Base-by-base conservation (phyloP, 129 eudicot species). In the Helichrysum umbraculigerum region DNA sequence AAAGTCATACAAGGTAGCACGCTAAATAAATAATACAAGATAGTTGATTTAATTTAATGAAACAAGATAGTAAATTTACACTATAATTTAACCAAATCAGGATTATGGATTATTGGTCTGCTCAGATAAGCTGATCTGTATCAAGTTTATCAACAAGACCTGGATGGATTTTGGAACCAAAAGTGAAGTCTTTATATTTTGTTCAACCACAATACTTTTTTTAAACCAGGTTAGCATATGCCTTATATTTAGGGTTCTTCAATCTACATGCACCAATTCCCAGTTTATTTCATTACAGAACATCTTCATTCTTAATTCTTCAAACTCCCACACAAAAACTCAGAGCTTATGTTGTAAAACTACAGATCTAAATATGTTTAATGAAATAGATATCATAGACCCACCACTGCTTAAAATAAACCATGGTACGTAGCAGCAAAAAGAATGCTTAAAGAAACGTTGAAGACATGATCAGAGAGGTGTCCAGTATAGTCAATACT, bases 221-320 rank as follows among this genome's bases (percentile, higher is more conserved):
- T n/a, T n/a, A n/a, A n/a, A n/a, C 77, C 68, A 73, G 30, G 67
- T 57, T 58, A 20, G 34, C 22, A 33, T 57, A 25, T 44, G 41
- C 37, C 41, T 59, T 65, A 33, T 39, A 20, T 57, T 21, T 37
- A 37, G 59, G 78, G 39, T 37, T 59, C 59, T 60, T 8, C 25
- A n/a, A 20, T 11, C 16, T 11, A 44, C 16, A 44, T 44, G 50
- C 39, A 60, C 70, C 42, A 61, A 37, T 35, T 73, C 25, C 14
- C 56, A 57, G 61, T 14, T 35, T 73, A 73, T 44, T 2, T 22
- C 9, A 66, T 35, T 35, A 6, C 41, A 6, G 7, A 35, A 35
- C 4, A 22, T 74, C 78, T 22, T 60, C 15, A 74, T 41, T 74
- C 42, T 59, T 59, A 39, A 41, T 35, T 15, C 17, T 37, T 25